These are phyloP conservation scores for Bruguiera hainesii DNA, from an alignment of 441 rosid species.

Conservation along the genomic window DNA sequence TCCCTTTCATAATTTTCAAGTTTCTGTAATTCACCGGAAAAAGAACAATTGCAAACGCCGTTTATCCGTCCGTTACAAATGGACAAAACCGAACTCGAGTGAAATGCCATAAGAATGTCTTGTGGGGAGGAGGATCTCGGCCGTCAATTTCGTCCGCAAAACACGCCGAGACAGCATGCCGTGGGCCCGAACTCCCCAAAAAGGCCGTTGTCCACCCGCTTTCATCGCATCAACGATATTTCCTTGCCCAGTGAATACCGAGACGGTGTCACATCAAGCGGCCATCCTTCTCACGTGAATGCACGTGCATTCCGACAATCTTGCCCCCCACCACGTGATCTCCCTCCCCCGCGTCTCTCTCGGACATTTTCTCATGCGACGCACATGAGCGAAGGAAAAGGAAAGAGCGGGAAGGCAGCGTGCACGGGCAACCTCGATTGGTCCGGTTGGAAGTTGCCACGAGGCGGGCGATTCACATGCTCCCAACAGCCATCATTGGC, in stretches of 20 bases:
- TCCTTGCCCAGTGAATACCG: slow-evolving; percentile 20
- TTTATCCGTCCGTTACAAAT: too few relatives aligned
- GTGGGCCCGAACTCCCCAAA: slow-evolving; percentile 11
- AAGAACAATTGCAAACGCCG: too few relatives aligned
- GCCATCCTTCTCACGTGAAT: slow-evolving; percentile 45
- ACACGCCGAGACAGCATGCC: background rate
- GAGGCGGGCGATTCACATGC: slow-evolving; percentile 23
- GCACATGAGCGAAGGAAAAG: background rate
- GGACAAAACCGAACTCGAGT: slow-evolving; percentile 5
- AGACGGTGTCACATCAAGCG: slow-evolving; percentile 32
- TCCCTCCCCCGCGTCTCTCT: background rate
- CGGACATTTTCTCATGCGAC: background rate
- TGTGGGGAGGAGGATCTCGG: slow-evolving; percentile 26
- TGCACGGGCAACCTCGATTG: slow-evolving; percentile 25
- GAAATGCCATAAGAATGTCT: slow-evolving; percentile 10
- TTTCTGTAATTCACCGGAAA: too few relatives aligned
- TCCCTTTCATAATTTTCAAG: too few relatives aligned
- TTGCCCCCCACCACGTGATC: slow-evolving; percentile 48
- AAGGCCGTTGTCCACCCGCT: too few relatives aligned
- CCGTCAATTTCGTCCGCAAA: slow-evolving; percentile 32
- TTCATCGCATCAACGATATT: slow-evolving; percentile 32
- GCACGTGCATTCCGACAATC: slow-evolving; percentile 55
- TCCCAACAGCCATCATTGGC: slow-evolving; percentile 16
- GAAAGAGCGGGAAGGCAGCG: background rate
- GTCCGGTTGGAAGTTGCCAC: slow-evolving; percentile 21